Evolutionary conservation across 2,329 filamentous ascomycete genomes (phyloP).

Genomic region (Pyrenophora teres): DNA sequence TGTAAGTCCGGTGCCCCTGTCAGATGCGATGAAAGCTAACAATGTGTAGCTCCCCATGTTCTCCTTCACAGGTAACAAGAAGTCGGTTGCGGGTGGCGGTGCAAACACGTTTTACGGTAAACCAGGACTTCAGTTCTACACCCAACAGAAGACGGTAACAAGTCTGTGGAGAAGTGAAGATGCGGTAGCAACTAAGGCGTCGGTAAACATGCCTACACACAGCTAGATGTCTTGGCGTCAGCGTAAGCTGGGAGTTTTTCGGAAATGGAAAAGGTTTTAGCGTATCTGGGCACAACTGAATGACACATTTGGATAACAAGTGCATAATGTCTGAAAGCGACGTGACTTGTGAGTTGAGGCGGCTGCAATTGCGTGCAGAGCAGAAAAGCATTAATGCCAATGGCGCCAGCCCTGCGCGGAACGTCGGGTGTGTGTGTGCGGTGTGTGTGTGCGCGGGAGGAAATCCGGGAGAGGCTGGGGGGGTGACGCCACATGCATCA

Average conservation of each 20-base stretch:
- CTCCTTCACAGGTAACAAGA: constrained; percentile 74
- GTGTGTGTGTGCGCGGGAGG: not conserved
- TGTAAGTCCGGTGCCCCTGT: constrained; percentile 27
- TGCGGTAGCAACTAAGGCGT: constrained; percentile 81
- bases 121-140: constrained; percentile 92
- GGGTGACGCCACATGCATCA: not conserved
- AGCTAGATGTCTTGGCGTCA: constrained; percentile 25
- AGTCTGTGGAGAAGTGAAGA: constrained; percentile 86
- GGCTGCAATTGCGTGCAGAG: not conserved
- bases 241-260: not conserved
- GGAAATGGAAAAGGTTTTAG: not conserved
- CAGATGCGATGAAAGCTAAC: constrained; percentile 11
- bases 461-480: too few relatives aligned
- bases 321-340: not conserved
- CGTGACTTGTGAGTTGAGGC: too few relatives aligned
- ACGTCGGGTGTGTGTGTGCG: too few relatives aligned
- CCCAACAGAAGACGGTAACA: constrained; percentile 96
- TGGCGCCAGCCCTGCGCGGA: not conserved
- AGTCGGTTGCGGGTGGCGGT: constrained; percentile 87
- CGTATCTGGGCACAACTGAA: not conserved
- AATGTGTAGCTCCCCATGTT: constrained; percentile 60
- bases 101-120: constrained; percentile 95
- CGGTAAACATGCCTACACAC: constrained; percentile 84
- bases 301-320: not conserved
- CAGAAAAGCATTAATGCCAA: not conserved